Percentiles rank a stretch among this genome's conserved stretches.
Conservation (phyloP, 2,329 filamentous ascomycete species). For the Ceratocystis albifundus region DNA sequence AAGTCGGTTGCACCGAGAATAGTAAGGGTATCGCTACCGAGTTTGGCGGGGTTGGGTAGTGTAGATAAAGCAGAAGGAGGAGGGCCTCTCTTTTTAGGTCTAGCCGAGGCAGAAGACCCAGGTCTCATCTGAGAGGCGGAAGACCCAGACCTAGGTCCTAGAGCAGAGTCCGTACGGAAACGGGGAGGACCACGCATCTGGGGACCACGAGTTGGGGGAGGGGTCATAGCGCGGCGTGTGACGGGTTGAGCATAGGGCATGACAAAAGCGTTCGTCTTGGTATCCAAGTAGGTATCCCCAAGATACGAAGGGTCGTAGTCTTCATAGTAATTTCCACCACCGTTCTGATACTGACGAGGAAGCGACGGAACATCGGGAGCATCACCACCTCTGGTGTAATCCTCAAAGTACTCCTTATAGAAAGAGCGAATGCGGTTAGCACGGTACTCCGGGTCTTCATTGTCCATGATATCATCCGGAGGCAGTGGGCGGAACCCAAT, state of each 20-base stretch:
- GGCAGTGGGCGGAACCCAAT: conserved; percentile 74
- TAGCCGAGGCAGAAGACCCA: conserved; percentile 51
- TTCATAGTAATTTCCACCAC: conserved; percentile 48
- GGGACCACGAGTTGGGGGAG: conserved; percentile 52
- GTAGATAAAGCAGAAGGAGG: conserved; percentile 63
- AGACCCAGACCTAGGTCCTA: conserved; percentile 28
- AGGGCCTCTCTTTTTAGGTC: conserved; percentile 35
- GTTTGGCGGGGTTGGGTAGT: conserved; percentile 72
- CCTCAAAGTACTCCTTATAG: conserved; percentile 99
- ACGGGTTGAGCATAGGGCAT: conserved; percentile 78
- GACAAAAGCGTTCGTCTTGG: conserved; percentile 58
- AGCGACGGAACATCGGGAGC: conserved; percentile 34
- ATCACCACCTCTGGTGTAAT: conserved; percentile 42
- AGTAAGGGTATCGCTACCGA: conserved; percentile 70
- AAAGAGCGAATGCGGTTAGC: conserved; percentile 96
- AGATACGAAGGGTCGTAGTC: conserved; percentile 62
- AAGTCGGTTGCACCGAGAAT: conserved; percentile 64
- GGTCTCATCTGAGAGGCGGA: conserved; percentile 36
- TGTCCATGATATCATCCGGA: conserved; percentile 63
- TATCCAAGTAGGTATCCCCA: conserved; percentile 58
- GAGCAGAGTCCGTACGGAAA: conserved; percentile 21
- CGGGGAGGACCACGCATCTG: conserved; percentile 37
- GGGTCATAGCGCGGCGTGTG: conserved; percentile 86
- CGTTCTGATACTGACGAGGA: conserved; percentile 28
- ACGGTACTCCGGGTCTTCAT: conserved; percentile 84